Evolutionary conservation across 2,329 filamentous ascomycete genomes (phyloP).

Genomic region (Colletotrichum simmondsii): DNA sequence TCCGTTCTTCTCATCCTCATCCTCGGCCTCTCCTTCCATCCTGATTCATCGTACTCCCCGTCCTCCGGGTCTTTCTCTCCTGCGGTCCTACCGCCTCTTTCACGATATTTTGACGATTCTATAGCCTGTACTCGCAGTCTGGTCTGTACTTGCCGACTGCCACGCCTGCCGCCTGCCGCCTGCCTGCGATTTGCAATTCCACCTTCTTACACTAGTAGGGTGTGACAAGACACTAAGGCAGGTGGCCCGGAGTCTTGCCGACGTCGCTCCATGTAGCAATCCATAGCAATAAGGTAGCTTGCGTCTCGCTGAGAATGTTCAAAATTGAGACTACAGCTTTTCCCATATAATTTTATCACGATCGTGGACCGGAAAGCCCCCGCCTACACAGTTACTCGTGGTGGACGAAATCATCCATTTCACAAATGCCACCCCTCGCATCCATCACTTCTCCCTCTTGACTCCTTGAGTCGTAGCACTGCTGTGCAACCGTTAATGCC

Average conservation of each 20-base stretch:
- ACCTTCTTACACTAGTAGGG: neutral
- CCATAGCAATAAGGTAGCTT: neutral
- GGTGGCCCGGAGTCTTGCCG: constrained; percentile 23
- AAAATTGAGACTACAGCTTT: neutral
- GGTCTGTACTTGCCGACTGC: too few species aligned
- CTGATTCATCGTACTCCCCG: neutral
- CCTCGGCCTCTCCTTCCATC: neutral
- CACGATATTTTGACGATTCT: neutral
- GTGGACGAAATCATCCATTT: neutral
- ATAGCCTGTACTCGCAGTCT: too few species aligned
- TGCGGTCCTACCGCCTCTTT: neutral
- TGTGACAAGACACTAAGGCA: neutral
- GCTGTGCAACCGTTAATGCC: constrained; percentile 6
- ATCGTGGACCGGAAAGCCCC: neutral
- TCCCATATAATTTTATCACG: neutral
- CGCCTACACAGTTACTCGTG: too few species aligned
- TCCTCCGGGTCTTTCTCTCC: too few species aligned
- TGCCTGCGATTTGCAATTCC: neutral
- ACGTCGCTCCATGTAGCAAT: neutral
- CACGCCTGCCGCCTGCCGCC: too few species aligned
- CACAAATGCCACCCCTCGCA: neutral
- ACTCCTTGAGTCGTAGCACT: neutral
- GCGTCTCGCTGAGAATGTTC: neutral
- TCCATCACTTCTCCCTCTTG: neutral
- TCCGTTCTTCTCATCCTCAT: neutral